Evolutionary conservation across 352 stramenopile genomes (phyloP), one percentile per base, ranked within the genome.

Genomic region (Phytopythium montanum): DNA sequence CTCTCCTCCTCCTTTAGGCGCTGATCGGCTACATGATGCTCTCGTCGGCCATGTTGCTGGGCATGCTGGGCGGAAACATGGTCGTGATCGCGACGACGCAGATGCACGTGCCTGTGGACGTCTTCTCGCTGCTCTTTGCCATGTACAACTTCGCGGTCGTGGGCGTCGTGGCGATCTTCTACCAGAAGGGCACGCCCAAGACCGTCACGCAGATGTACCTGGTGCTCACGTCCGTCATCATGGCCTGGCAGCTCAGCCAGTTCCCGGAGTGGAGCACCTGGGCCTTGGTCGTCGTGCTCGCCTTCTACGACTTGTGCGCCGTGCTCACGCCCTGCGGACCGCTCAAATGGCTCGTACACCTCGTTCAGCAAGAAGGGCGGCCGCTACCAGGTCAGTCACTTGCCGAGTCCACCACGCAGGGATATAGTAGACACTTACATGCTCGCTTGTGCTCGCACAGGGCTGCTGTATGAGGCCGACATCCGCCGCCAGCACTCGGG

Each of bases 301-400:
- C 96, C 1, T 89, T 99, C 38, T 99, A 99, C 74, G 97, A 99
- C 77, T 72, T 99, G n/a, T 99, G 95, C 65, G 97, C 97, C 3
- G 97, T 99, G 9, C 72, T 99, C n/a, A 98, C 96, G n/a, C 97
- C 97, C 0, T 99, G 95, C 73, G 97, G 97, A 5, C 97, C 97
- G 23, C 71, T 99, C 26, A 98, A 98, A 60, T 96, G 90, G 56
- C 78, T 99, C 18, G 94, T 96, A 13, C 92, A 98, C 52, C 74
- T 99, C 2, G 96, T 99, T 58, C 90, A 98, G 59, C 80, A 97
- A 55, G 81, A 95, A 65, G 85, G 86, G 14, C 78, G 86, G 0
- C 80, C 87, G 0, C 82, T 99, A 19, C 96, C 96, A 62, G 96
- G 85, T 90, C 67, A 34, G 50, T 54, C n/a, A n/a, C n/a, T n/a